These are phyloP conservation scores for Paratrypanosoma confusum DNA, from an alignment of 208 protist genomes.

Conservation along the genomic window DNA sequence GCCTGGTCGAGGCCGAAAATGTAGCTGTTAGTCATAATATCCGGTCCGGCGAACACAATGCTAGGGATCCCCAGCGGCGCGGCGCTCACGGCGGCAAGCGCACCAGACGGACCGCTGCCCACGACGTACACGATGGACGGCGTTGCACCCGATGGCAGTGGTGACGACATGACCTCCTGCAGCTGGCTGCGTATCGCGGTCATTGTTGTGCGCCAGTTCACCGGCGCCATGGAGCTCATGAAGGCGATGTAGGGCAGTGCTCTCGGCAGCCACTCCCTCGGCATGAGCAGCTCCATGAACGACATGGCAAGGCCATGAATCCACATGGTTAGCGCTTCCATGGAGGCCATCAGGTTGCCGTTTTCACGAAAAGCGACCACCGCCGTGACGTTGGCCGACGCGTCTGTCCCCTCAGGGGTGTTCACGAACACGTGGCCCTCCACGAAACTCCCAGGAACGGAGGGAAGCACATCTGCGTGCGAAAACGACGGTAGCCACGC, in stretches of 20 bases:
- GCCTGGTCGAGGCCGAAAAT: too few relatives aligned
- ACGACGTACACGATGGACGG: too few relatives aligned
- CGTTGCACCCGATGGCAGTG: too few relatives aligned
- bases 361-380: slow-evolving; percentile 28
- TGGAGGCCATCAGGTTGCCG: slow-evolving; percentile 16
- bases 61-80: too few relatives aligned
- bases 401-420: too few relatives aligned
- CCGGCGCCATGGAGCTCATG: slow-evolving; percentile 20
- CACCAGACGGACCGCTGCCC: too few relatives aligned
- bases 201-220: slow-evolving; percentile 17
- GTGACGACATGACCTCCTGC: too few relatives aligned
- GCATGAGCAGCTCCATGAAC: slow-evolving; percentile 43
- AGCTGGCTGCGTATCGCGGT: too few relatives aligned
- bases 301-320: slow-evolving; percentile 34
- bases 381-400: slow-evolving; percentile 8
- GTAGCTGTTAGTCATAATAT: too few relatives aligned
- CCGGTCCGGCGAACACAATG: too few relatives aligned
- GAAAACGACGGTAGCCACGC: slow-evolving; percentile 44
- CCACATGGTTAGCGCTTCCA: slow-evolving; percentile 46
- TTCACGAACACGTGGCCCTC: slow-evolving; percentile 22
- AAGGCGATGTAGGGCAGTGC: slow-evolving; percentile 32
- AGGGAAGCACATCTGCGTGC: slow-evolving; percentile 1
- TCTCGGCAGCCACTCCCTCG: slow-evolving; percentile 14
- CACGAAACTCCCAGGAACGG: slow-evolving; percentile 9
- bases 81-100: too few relatives aligned